Evolutionary conservation across 768 basidiomycete genomes (phyloP), one percentile per base, ranked within the genome.

Genomic region (Strobilomyces echinocephalus): DNA sequence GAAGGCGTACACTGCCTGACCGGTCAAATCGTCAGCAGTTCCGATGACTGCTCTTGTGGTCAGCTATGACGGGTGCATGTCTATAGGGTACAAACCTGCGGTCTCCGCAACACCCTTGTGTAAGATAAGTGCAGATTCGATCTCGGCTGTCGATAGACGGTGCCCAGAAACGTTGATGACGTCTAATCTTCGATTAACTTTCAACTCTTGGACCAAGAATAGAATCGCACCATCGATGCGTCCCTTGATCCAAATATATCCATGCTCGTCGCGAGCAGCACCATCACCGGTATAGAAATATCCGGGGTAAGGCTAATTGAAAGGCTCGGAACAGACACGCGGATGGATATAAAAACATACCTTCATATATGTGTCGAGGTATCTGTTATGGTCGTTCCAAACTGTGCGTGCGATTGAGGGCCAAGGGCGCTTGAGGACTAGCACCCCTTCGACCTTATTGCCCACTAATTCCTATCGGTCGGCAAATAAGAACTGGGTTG

Each of bases 131-230:
- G 95, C 95, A 3, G 91, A 93, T 74, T 99, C 95, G 55, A 99
- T 97, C 74, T 98, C 95, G 50, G 95, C 95, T 4, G 95, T 99
- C 40, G 92, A 95, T 50, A 99, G 76, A 63, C 95, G 87, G 71
- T 99, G 95, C 2, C 95, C 95, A 39, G 95, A 95, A 31, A 97
- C 95, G 72, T 97, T 97, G 80, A 97, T 97, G 54, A 97, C 94
- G 73, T 95, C 89, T 90, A 61, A 12, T 53, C 38, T 11, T 31
- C 26, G 21, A 8, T 56, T 15, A 51, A 31, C n/a, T 41, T 46
- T 24, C 16, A 52, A 52, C 38, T n/a, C 35, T 38, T 14, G 14
- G 2, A 31, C 42, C 12, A 54, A 49, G 21, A 40, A 46, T 18
- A 54, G 28, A 54, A 60, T 79, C 72, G 59, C 78, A 82, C 88